Conservation (phyloP, 2,329 filamentous ascomycete species). For the Dactylella cylindrospora region DNA sequence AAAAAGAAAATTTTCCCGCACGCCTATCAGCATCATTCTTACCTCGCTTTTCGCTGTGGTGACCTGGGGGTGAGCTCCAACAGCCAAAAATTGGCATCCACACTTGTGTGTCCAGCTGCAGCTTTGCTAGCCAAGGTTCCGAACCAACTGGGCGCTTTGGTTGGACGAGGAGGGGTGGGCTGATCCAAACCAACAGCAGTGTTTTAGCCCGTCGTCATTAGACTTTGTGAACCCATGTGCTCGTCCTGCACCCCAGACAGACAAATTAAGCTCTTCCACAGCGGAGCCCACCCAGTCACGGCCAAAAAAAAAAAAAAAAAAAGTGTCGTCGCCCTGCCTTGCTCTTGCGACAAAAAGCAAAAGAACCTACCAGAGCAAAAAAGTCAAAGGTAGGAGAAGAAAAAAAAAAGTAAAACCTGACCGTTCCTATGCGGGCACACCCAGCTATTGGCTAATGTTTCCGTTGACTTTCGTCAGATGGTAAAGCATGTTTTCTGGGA, state of each 20-base stretch:
- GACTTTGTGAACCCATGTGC: too few species aligned
- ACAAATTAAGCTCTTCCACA: slow-evolving; percentile 36
- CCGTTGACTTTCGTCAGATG: slow-evolving; percentile 43
- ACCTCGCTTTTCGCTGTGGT: slow-evolving; percentile 19
- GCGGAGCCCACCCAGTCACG: slow-evolving; percentile 21
- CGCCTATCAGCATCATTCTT: too few species aligned
- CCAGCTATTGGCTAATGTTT: slow-evolving; percentile 40
- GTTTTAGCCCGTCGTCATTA: neutral
- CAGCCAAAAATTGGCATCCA: too few species aligned
- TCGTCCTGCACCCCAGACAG: slow-evolving; percentile 27
- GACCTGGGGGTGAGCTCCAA: slow-evolving; percentile 35
- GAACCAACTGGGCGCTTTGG: slow-evolving; percentile 13
- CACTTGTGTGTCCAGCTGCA: too few species aligned
- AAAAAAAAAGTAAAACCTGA: slow-evolving; percentile 11
- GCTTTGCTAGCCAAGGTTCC: too few species aligned
- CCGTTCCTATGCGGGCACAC: slow-evolving; percentile 18
- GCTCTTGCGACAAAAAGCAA: slow-evolving; percentile 13
- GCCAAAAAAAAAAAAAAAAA: slow-evolving; percentile 6
- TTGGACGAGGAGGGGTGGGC: slow-evolving; percentile 23
- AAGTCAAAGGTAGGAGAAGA: slow-evolving; percentile 12
- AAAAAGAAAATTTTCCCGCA: slow-evolving; percentile 29
- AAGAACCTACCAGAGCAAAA: slow-evolving; percentile 12
- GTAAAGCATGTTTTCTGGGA: slow-evolving; percentile 40
- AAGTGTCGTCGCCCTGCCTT: slow-evolving; percentile 3
- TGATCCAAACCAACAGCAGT: slow-evolving; percentile 22